These are phyloP conservation scores for Fomitopsis palustris DNA, from an alignment of 1,284 basidiomycete genomes.

Conservation along the genomic window DNA sequence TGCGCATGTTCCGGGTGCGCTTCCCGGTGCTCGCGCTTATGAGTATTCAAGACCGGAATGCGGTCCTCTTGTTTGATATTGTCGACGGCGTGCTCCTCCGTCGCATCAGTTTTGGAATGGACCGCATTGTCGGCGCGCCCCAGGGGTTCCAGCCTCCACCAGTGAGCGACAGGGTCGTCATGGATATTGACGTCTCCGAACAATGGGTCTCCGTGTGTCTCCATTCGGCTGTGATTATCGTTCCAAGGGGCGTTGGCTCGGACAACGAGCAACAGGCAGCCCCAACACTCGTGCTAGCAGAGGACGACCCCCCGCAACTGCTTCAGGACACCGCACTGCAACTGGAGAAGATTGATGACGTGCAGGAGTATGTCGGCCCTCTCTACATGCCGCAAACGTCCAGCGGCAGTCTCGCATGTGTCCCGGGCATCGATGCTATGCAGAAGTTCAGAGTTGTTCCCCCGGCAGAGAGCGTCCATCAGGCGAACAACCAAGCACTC, in stretches of 20 bases:
- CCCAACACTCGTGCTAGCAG: constrained; percentile 9
- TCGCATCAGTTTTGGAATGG: constrained; percentile 9
- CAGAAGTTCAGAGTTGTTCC: constrained; percentile 2
- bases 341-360: neutral
- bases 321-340: constrained; percentile 9
- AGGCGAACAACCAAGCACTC: constrained; percentile 1
- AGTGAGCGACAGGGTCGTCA: constrained; percentile 9
- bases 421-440: constrained; percentile 4
- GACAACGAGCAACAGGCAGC: constrained; percentile 1
- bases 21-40: constrained; percentile 17
- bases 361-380: neutral
- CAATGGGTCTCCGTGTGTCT: constrained; percentile 16
- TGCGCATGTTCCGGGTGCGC: constrained; percentile 15
- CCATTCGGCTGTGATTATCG: constrained; percentile 13
- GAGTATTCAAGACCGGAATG: constrained; percentile 8
- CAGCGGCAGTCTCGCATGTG: neutral
- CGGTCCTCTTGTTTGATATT: constrained; percentile 17
- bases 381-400: neutral
- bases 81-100: constrained; percentile 11
- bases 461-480: neutral
- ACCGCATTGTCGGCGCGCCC: constrained; percentile 7
- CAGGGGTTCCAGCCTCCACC: constrained; percentile 6
- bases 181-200: constrained; percentile 19
- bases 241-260: neutral
- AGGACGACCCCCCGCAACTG: constrained; percentile 9